A percentile compares a stretch with the other conserved stretches of the same genome.
Conservation (phyloP, 768 basidiomycete species). For the Clavaria fumosa region DNA sequence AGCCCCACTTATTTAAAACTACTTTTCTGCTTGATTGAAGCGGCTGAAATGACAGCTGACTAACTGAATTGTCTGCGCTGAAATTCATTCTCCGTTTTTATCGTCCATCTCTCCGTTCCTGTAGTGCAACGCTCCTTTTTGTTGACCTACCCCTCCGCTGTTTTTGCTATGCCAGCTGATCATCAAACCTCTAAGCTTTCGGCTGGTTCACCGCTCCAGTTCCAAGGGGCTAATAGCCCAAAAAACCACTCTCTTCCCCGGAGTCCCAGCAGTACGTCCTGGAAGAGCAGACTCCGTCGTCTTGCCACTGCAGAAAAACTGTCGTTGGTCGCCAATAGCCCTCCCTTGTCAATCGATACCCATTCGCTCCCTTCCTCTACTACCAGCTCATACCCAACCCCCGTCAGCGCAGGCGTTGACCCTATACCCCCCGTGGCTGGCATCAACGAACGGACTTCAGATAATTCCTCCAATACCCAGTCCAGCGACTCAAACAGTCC, state of each 20-base stretch:
- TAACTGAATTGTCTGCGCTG: too few relatives aligned
- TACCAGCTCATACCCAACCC: slow-evolving; percentile 23
- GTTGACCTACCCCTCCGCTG: too few relatives aligned
- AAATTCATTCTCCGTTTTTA: too few relatives aligned
- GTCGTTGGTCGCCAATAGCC: slow-evolving; percentile 21
- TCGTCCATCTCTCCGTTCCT: too few relatives aligned
- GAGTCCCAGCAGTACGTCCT: slow-evolving; percentile 21
- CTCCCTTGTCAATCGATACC: slow-evolving; percentile 39
- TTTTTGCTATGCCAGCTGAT: too few relatives aligned
- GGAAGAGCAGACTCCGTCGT: slow-evolving; percentile 68
- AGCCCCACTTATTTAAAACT: too few relatives aligned
- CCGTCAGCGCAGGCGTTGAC: slow-evolving; percentile 30
- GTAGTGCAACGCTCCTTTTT: too few relatives aligned
- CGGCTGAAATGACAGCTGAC: too few relatives aligned
- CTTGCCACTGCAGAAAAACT: slow-evolving; percentile 47
- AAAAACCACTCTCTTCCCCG: slow-evolving; percentile 19
- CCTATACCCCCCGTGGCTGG: slow-evolving; percentile 39
- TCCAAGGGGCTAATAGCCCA: too few relatives aligned
- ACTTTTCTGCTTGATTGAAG: too few relatives aligned
- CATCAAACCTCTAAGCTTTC: too few relatives aligned
- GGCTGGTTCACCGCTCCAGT: too few relatives aligned
- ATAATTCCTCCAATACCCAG: slow-evolving; percentile 62
- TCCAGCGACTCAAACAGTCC: slow-evolving; percentile 54
- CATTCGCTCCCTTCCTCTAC: slow-evolving; percentile 20
- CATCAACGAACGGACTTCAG: slow-evolving; percentile 51